Base-by-base conservation (phyloP, 2,329 filamentous ascomycete genomes). In the Ascomycota sp. region DNA sequence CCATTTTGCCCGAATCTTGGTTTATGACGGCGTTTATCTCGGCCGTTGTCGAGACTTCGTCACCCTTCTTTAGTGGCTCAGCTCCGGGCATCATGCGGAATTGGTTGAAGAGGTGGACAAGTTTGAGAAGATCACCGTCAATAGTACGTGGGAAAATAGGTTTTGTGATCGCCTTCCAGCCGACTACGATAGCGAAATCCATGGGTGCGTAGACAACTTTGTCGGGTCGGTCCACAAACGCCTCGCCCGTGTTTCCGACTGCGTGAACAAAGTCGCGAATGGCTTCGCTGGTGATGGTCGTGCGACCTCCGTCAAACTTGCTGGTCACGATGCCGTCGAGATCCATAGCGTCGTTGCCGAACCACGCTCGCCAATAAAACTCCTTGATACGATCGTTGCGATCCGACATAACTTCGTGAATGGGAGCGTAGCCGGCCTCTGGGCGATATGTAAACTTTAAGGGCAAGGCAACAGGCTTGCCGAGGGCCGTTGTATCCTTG, bases 211-310 rank as follows among this genome's bases (percentile, higher is more conserved):
- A 86, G 41, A 93, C 80, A 40, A 80, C 75, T 62, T 95, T 95
- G 43, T 83, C 86, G 31, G 84, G 86, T 32, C 86, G 72, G 48
- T 95, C 86, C 35, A 98, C 86, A 44, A 98, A 98, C 7, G 89
- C 84, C 54, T 98, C 89, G 28, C 86, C 86, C 10, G 80, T 92
- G 59, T 98, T 98, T 42, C 91, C 89, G 43, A 98, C 89, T 31
- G 89, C 86, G 51, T 98, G 84, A n/a, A 95, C 83, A 45, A 98
- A 98, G 59, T 98, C 84, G 40, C 92, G 91, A 59, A 98, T 93
- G 40, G 78, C 84, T 52, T 93, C 80, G 38, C 76, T 74, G 5
- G 82, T 92, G 43, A 98, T 84, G 24, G 70, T 82, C 6, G 82
- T 71, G 44, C 75, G 74, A 42, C 89, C 89, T 49, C 89, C 89